phyloP scores from a whole-genome alignment of 139 green algal species.

The Desmodesmus armatus region DNA sequence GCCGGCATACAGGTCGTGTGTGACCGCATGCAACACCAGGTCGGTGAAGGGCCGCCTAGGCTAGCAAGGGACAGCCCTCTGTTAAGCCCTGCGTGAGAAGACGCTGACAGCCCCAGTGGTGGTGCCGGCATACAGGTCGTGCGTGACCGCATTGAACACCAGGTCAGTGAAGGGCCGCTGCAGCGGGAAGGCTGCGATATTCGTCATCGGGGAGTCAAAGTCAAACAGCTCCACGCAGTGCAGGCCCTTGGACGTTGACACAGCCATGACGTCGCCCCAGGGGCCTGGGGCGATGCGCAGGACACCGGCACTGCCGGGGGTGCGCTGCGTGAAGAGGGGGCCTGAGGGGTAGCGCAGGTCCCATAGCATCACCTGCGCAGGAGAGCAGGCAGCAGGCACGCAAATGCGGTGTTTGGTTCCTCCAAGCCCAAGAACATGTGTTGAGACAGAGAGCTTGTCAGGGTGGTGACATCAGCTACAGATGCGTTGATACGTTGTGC shows the following conservation, averaged over 20 bases:
- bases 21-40: slow-evolving; percentile 31
- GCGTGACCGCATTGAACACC: slow-evolving; percentile 31
- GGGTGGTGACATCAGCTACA: no score
- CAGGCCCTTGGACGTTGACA: slow-evolving; percentile 25
- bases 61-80: no score
- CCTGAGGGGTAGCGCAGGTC: slow-evolving; percentile 6
- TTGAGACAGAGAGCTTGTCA: no score
- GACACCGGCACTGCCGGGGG: not conserved
- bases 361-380: slow-evolving; percentile 20
- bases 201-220: slow-evolving; percentile 10
- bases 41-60: slow-evolving; percentile 9
- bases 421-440: no score
- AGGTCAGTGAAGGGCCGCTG: slow-evolving; percentile 22
- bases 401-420: no score
- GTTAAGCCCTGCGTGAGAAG: not conserved
- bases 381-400: no score
- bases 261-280: slow-evolving; percentile 35
- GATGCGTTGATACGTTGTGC: no score
- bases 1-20: slow-evolving; percentile 34
- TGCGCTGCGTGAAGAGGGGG: not conserved
- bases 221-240: slow-evolving; percentile 43
- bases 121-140: slow-evolving; percentile 34
- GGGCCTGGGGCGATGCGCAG: slow-evolving; percentile 15
- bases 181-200: slow-evolving; percentile 13
- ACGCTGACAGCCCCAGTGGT: slow-evolving; percentile 1